phyloP scores from a whole-genome alignment of 1,284 basidiomycete species.

The Sphaerobolus stellatus region DNA sequence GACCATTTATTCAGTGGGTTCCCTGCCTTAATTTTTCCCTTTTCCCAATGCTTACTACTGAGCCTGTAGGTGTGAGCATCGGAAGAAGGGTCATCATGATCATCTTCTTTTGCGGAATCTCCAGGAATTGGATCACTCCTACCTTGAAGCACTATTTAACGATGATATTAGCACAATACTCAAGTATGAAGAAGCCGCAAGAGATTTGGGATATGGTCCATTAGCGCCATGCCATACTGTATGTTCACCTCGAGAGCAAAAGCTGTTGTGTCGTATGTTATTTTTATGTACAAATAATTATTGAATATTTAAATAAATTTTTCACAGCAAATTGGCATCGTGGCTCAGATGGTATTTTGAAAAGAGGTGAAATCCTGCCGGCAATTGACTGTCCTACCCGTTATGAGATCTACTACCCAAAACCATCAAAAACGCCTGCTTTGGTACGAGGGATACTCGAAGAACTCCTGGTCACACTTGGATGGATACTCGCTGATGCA shows the following conservation, averaged over 20 bases:
- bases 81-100: constrained; percentile 1
- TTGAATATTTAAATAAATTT: not conserved
- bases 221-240: constrained; percentile 17
- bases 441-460: constrained; percentile 5
- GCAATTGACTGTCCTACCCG: constrained; percentile 14
- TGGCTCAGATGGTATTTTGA: constrained; percentile 12
- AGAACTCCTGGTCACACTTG: constrained; percentile 14
- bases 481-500: constrained; percentile 28
- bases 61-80: constrained; percentile 16
- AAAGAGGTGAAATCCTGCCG: constrained; percentile 9
- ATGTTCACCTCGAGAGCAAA: constrained; percentile 18
- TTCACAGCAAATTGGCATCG: constrained; percentile 26
- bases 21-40: not conserved
- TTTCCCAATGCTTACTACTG: not conserved
- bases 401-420: constrained; percentile 22
- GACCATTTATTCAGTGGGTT: constrained; percentile 9
- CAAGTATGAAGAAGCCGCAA: constrained; percentile 5
- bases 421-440: constrained; percentile 16
- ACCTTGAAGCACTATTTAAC: constrained; percentile 22
- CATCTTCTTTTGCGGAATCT: constrained; percentile 24
- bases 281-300: constrained; percentile 5
- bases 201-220: constrained; percentile 23
- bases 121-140: constrained; percentile 22
- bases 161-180: not conserved
- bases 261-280: constrained; percentile 16